Evolutionary conservation across 2,329 filamentous ascomycete species (phyloP).

Genomic region (Talaromyces sp.): DNA sequence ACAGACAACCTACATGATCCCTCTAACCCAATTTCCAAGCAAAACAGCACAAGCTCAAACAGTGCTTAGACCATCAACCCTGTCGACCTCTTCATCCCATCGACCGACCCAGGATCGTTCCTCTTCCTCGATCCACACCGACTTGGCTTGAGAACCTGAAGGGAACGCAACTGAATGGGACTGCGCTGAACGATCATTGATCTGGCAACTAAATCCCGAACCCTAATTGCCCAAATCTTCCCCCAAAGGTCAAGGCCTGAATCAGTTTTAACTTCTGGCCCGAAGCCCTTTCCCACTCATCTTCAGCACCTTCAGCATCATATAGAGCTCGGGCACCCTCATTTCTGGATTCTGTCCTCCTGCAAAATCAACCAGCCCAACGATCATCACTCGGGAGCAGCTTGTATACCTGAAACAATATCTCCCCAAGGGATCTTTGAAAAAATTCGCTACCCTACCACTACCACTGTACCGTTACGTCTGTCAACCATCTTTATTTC

Average conservation of each 20-base stretch:
- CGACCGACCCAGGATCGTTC: neutral
- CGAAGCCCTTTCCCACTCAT: neutral
- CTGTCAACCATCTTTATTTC: neutral
- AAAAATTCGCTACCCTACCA: neutral
- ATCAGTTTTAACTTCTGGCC: neutral
- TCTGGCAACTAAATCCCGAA: neutral
- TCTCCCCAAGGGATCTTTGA: neutral
- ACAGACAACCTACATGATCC: slow-evolving; percentile 2
- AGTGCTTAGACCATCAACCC: neutral
- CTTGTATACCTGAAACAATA: slow-evolving; percentile 3
- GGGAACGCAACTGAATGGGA: neutral
- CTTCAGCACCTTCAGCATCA: neutral
- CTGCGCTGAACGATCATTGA: neutral
- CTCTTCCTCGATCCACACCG: neutral
- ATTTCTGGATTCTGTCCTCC: no score
- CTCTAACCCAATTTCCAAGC: slow-evolving; percentile 3
- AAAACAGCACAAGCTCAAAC: neutral
- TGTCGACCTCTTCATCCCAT: neutral
- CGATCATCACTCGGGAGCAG: neutral
- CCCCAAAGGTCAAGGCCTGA: neutral
- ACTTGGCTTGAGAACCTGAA: neutral
- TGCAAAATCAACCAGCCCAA: neutral
- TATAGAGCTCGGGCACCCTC: neutral
- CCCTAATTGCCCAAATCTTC: neutral
- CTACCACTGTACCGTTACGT: neutral